Base-by-base conservation (phyloP, 768 basidiomycete genomes). In the Strobilomyces confusus region DNA sequence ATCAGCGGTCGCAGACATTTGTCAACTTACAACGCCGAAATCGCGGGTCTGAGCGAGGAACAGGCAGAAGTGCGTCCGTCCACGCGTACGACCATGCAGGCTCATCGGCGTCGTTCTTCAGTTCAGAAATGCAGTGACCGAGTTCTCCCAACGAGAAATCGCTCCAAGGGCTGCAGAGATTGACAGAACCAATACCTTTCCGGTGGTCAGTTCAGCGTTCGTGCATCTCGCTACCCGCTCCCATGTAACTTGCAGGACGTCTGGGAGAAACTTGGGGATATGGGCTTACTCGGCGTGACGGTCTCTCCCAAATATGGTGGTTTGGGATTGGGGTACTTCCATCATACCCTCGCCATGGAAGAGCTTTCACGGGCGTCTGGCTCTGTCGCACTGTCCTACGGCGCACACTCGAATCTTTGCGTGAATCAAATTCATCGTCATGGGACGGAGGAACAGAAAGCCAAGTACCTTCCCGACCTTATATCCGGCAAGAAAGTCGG, bases 271-370 rank as follows among this genome's bases (percentile, higher is more conserved):
- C 77, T 98, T 43, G 92, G 94, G 5, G 79, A 81, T 20, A 95
- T 98, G 94, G 95, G 95, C 11, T 77, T 98, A 26, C 80, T 98
- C 17, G 94, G 94, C 52, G 76, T 89, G 23, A 98, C 94, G 5
- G 91, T 89, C 17, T 79, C 84, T 12, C 79, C 86, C 36, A 76
- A 88, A 61, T 90, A 91, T 58, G 84, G 86, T n/a, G 94, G 94
- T 3, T 75, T 95, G 40, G 83, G 77, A 2, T 76, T 90, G 56
- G 92, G 93, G 2, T 95, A 94, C 70, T 77, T 94, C 46, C 80
- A 92, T 47, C 93, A 94, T 69, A 89, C 87, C 5, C 77, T 98
- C 44, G 94, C 90, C 8, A 97, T 97, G 94, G 95, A 98, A 73
- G 91, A 91, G 57, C 74, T 98, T 50, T 95, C 94, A 33, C 76